phyloP scores from a whole-genome alignment of 768 basidiomycete genomes.

The Tulasnella sp. region DNA sequence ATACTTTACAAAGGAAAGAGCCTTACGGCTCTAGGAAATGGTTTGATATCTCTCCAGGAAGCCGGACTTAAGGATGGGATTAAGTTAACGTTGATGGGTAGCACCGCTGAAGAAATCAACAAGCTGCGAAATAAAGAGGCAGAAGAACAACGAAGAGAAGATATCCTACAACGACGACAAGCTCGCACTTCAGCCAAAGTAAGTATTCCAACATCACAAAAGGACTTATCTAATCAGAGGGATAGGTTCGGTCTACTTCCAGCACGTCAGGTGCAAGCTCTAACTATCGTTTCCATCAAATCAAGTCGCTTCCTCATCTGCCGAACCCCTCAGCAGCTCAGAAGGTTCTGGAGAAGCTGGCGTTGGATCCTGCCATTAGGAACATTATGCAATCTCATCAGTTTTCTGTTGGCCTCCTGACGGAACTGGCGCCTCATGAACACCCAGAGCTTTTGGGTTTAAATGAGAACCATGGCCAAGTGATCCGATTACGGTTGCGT shows the following conservation, averaged over 20 bases:
- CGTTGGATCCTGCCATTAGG: conserved; percentile 56
- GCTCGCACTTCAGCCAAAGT: conserved; percentile 49
- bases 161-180: conserved; percentile 46
- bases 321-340: conserved; percentile 48
- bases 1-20: conserved; percentile 60
- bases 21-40: conserved; percentile 20
- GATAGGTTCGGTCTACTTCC: conserved; percentile 12
- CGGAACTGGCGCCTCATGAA: conserved; percentile 69
- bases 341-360: conserved; percentile 41
- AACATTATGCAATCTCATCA: conserved; percentile 60
- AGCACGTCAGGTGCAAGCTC: conserved; percentile 19
- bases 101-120: conserved; percentile 45
- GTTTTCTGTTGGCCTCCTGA: conserved; percentile 54
- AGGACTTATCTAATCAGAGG: neutral
- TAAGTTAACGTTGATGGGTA: conserved; percentile 60
- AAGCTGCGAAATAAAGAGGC: conserved; percentile 43
- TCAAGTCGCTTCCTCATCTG: conserved; percentile 49
- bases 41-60: conserved; percentile 28
- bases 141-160: conserved; percentile 43
- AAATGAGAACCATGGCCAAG: conserved; percentile 34
- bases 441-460: conserved; percentile 55
- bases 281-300: conserved; percentile 47
- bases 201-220: conserved; percentile 3
- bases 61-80: conserved; percentile 49
- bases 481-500: conserved; percentile 54